Percentiles rank a stretch among this genome's conserved stretches.
Conservation (phyloP, 306 rosid species). For the Prunus mongolica region DNA sequence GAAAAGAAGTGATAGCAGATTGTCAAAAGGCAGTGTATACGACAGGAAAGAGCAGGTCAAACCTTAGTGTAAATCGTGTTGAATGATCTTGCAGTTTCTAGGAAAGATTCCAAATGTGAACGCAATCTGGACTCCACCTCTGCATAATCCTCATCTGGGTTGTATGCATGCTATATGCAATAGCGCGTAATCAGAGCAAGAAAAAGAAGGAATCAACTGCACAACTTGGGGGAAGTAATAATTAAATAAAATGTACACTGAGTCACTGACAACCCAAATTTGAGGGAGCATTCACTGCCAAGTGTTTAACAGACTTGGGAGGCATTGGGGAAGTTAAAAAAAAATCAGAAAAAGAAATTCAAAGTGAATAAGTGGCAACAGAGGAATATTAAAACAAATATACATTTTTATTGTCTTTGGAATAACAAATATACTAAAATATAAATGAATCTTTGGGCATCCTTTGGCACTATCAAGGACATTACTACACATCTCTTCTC, state of each 20-base stretch:
- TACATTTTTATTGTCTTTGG: neutral
- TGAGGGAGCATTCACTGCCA: neutral
- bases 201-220: constrained; percentile 2
- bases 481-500: neutral
- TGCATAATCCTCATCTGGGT: constrained; percentile 86
- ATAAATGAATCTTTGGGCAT: neutral
- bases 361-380: neutral
- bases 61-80: constrained; percentile 93
- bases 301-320: neutral
- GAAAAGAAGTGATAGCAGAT: neutral
- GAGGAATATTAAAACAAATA: neutral
- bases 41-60: constrained; percentile 7
- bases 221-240: neutral
- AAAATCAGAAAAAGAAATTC: neutral
- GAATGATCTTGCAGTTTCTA: constrained; percentile 91
- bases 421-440: neutral
- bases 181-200: constrained; percentile 8
- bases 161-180: constrained; percentile 70
- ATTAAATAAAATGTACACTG: neutral
- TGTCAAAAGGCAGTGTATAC: neutral
- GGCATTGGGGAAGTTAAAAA: neutral
- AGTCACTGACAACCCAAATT: neutral
- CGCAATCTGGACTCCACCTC: constrained; percentile 87
- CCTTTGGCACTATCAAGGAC: neutral
- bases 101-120: constrained; percentile 78